phyloP scores from a whole-genome alignment of 495 filamentous ascomycete genomes.

The Aspergillus nanangensis region DNA sequence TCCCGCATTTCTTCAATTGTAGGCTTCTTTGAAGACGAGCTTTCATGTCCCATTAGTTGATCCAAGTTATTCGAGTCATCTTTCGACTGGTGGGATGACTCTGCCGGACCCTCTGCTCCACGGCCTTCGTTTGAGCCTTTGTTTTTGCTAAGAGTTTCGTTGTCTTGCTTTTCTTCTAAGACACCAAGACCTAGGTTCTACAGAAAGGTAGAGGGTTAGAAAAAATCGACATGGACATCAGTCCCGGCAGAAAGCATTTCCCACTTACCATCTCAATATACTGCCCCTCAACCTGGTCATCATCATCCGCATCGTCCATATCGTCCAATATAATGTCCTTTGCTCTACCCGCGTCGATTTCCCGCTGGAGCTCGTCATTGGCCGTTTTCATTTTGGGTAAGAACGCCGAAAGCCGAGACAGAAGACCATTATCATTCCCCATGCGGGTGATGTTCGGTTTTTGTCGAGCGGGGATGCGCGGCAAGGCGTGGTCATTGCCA shows the following conservation, averaged over 20 bases:
- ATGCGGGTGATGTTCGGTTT: constrained; percentile 35
- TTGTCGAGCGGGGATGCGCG: constrained; percentile 24
- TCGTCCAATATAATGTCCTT: constrained; percentile 26
- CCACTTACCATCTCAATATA: constrained; percentile 51
- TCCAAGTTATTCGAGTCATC: constrained; percentile 33
- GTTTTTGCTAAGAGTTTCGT: constrained; percentile 15
- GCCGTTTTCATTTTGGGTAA: constrained; percentile 44
- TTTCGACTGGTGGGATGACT: constrained; percentile 2
- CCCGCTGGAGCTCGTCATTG: constrained; percentile 42
- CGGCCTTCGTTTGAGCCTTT: constrained; percentile 12
- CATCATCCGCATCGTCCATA: constrained; percentile 32
- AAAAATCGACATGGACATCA: background rate
- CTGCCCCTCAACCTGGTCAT: constrained; percentile 22
- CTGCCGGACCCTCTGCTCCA: constrained; percentile 10
- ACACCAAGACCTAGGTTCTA: constrained; percentile 51
- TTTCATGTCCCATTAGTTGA: constrained; percentile 36
- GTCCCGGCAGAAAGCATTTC: background rate
- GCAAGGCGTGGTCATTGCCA: constrained; percentile 9
- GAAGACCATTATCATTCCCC: constrained; percentile 23
- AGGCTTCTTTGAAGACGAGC: constrained; percentile 28
- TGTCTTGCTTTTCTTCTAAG: constrained; percentile 40
- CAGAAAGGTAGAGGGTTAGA: constrained; percentile 3
- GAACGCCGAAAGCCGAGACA: constrained; percentile 40
- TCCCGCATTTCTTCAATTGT: constrained; percentile 40
- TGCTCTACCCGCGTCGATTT: constrained; percentile 33